phyloP scores from a whole-genome alignment of 129 eudicot genomes.

The Arctium minus region DNA sequence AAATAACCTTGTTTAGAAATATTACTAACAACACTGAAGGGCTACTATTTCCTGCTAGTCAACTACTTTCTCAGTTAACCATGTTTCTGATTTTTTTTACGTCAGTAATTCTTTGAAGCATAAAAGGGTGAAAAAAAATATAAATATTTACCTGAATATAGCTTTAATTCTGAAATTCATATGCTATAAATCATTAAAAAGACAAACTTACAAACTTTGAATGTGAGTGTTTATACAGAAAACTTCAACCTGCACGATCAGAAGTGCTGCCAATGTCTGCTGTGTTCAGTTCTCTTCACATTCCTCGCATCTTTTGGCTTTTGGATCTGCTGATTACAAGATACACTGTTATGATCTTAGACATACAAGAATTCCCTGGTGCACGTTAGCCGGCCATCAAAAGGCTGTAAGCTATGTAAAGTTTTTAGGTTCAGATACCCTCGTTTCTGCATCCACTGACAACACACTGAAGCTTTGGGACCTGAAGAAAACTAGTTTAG shows the following conservation, averaged over 20 bases:
- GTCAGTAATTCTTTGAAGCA: background rate
- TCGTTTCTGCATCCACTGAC: conserved; percentile 73
- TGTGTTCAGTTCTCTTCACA: conserved; percentile 58
- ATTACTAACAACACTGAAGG: too few relatives aligned
- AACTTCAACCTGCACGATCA: conserved; percentile 26
- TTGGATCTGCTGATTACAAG: conserved; percentile 54
- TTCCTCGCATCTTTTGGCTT: conserved; percentile 53
- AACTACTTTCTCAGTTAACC: too few relatives aligned
- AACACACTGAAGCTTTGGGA: conserved; percentile 77
- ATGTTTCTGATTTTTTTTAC: too few relatives aligned
- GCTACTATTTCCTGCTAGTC: too few relatives aligned
- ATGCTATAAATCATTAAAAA: background rate
- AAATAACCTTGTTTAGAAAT: too few relatives aligned
- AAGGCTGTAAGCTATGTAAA: conserved; percentile 63
- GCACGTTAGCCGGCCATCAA: conserved; percentile 47
- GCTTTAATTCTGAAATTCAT: background rate
- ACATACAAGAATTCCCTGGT: conserved; percentile 48
- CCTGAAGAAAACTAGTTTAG: conserved; percentile 38
- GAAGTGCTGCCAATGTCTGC: conserved; percentile 47
- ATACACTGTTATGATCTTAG: conserved; percentile 66
- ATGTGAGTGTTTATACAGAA: conserved; percentile 35
- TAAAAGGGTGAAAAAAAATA: background rate
- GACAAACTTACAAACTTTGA: background rate
- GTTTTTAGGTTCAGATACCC: conserved; percentile 49
- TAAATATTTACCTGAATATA: background rate